Base-by-base conservation (phyloP, 2,329 filamentous ascomycete genomes). In the Ascomycota sp. region DNA sequence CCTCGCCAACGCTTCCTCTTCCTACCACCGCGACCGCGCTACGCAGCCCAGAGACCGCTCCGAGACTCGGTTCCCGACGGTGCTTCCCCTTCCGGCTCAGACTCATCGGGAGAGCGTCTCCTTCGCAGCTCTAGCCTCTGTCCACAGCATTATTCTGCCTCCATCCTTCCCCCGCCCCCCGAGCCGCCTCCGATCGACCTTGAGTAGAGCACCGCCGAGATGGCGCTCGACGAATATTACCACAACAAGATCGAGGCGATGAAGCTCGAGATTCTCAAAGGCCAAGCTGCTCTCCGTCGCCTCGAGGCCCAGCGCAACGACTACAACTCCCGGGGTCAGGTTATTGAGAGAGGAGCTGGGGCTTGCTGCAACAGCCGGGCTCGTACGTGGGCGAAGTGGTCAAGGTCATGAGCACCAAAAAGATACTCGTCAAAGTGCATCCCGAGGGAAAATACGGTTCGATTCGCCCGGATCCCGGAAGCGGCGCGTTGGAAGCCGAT, bases 211-310 rank as follows among this genome's bases (percentile, higher is more conserved):
- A 6, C 45, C 45, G 75, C 51, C 53, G n/a, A n/a, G n/a, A 98
- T 98, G 89, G 85, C 86, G 70, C 80, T 98, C 61, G 89, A 95
- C 59, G 92, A 79, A 59, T 98, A 94, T 64, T 98, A 92, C 58
- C 81, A 89, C 62, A 95, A 95, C 68, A 98, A 98, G 69, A 95
- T 95, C 61, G 89, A 98, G 80, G 75, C 79, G 55, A 93, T 95
- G 80, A 95, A 95, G 77, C 83, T 98, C 55, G 86, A 98, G 71
- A 98, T 98, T 53, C 86, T 98, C 54, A 86, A 95, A 60, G 86
- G 89, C 33, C 89, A 98, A 61, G 86, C 89, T 33, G 83, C 93
- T 34, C 66, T 98, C 38, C 78, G 89, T 43, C 75, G 89, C 50
- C 70, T 98, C 44, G 89, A 98, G 65, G 89, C 89, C 43, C 91